Conservation (phyloP, 1,284 basidiomycete species). For the Apiotrichum domesticum region DNA sequence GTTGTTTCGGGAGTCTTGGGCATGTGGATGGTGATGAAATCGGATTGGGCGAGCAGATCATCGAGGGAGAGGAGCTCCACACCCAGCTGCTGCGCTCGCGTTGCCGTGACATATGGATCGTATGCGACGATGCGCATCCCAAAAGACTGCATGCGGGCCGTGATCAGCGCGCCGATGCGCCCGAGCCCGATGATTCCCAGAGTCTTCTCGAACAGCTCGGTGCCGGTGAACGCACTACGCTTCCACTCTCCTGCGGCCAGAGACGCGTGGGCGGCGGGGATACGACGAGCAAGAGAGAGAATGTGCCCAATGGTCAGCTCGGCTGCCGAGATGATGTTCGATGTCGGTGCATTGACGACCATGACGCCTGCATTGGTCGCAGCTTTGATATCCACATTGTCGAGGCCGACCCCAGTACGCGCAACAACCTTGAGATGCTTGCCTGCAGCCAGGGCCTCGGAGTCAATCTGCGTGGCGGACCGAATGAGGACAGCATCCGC, state of each 20-base stretch:
- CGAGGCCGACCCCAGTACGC: conserved; percentile 11
- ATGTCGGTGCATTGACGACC: conserved; percentile 14
- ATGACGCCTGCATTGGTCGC: conserved; percentile 8
- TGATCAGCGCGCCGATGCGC: conserved; percentile 17
- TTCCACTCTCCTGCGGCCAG: too few relatives aligned
- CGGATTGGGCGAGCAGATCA: conserved; percentile 42
- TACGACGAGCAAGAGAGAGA: conserved; percentile 9
- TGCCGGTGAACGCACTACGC: conserved; percentile 3
- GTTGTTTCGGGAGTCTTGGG: conserved; percentile 47
- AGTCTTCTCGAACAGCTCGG: conserved; percentile 10
- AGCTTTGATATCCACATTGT: conserved; percentile 15
- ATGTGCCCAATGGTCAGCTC: conserved; percentile 10
- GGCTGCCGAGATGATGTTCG: conserved; percentile 14
- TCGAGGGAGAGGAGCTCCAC: conserved; percentile 30
- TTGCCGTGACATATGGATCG: conserved; percentile 19
- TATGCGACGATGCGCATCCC: conserved; percentile 17
- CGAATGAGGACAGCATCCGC: conserved; percentile 6
- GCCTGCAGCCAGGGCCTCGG: conserved; percentile 4
- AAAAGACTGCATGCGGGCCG: conserved; percentile 22
- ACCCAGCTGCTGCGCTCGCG: conserved; percentile 7
- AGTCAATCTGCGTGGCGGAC: conserved; percentile 5
- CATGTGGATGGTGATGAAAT: conserved; percentile 51
- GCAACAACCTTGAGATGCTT: conserved; percentile 8
- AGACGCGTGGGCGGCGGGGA: conserved; percentile 10
- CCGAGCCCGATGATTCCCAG: conserved; percentile 18